Base-by-base conservation (phyloP, 176 grass and related monocot species). In the Aegilops sharonensis region DNA sequence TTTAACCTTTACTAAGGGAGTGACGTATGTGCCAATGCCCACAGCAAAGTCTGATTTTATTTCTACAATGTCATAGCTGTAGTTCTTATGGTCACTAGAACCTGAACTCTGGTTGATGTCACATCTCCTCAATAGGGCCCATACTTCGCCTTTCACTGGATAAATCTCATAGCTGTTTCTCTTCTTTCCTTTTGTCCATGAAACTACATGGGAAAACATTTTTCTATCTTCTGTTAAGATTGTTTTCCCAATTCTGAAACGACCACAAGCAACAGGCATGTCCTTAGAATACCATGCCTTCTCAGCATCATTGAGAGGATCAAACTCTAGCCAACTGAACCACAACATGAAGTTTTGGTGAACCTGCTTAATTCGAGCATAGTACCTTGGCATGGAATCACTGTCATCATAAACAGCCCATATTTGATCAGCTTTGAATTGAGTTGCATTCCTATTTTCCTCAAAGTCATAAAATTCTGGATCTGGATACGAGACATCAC, bases 71-170 rank as follows among this genome's bases (percentile, higher is more conserved):
- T 92, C 88, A 85, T 86, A 97, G 36, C 86, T 77, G 43, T 62
- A 82, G 6, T 34, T 45, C 68, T 64, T 81, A 78, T 50, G 75
- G 64, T 85, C 71, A 11, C 92, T 60, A 11, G 75, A 73, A 79
- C 80, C 62, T 68, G 81, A 81, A 68, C 54, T 74, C 90, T 77
- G 90, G 29, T 24, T 42, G 23, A 84, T 65, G 74, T 87, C 50
- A 76, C 89, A 94, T 66, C 45, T 79, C 86, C 87, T 94, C 31
- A 84, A 92, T 47, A 94, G 56, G 69, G 87, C 91, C 89, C 92
- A 97, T 78, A 97, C 81, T 60, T 97, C 91, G 34, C 89, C 89
- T 79, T 92, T 97, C 81, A 73, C 90, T 43, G 92, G 94, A 86
- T 92, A 90, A 84, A 94, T 89, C n/a, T 76, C 83, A 85, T 87